These are phyloP conservation scores for Basidiobolus meristosporus DNA, from an alignment of 371 early-diverging fungal genomes.

Conservation along the genomic window DNA sequence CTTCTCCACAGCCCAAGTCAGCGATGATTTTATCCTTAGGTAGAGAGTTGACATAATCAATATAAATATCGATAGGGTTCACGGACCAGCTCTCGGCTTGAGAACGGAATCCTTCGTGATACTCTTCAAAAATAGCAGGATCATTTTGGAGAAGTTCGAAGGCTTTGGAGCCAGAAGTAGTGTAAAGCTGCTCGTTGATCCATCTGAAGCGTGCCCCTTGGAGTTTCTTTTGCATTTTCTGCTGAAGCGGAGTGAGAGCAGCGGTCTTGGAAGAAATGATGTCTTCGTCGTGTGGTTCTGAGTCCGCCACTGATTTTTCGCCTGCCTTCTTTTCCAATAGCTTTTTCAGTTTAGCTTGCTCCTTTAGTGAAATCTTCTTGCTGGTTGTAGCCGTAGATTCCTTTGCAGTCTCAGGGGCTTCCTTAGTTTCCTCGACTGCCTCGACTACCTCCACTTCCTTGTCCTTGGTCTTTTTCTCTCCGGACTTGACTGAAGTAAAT, in stretches of 20 bases:
- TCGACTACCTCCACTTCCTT: too few species aligned
- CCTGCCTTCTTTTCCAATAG: too few species aligned
- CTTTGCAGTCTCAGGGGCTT: too few species aligned
- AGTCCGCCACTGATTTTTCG: too few species aligned
- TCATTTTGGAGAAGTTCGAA: constrained; percentile 58
- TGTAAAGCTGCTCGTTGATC: constrained; percentile 91
- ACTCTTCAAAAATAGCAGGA: constrained; percentile 83
- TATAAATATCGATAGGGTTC: constrained; percentile 87
- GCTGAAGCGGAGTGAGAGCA: constrained; percentile 23
- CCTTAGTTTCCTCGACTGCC: too few species aligned
- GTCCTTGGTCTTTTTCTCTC: too few species aligned
- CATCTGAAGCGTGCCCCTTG: constrained; percentile 81
- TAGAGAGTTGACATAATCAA: constrained; percentile 34
- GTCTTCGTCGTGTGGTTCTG: too few species aligned
- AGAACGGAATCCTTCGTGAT: constrained; percentile 89
- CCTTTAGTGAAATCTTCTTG: too few species aligned
- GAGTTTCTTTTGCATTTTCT: constrained; percentile 67
- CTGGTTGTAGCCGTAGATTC: too few species aligned
- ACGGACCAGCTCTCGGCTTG: constrained; percentile 93
- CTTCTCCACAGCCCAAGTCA: constrained; percentile 98
- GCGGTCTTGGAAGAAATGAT: too few species aligned
- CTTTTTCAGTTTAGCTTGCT: too few species aligned
- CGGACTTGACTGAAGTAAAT: too few species aligned
- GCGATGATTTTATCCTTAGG: constrained; percentile 48
- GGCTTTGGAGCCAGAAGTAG: constrained; percentile 54